These are phyloP conservation scores for Stephania cephalantha DNA, from an alignment of 164 flowering plant genomes.

Conservation along the genomic window DNA sequence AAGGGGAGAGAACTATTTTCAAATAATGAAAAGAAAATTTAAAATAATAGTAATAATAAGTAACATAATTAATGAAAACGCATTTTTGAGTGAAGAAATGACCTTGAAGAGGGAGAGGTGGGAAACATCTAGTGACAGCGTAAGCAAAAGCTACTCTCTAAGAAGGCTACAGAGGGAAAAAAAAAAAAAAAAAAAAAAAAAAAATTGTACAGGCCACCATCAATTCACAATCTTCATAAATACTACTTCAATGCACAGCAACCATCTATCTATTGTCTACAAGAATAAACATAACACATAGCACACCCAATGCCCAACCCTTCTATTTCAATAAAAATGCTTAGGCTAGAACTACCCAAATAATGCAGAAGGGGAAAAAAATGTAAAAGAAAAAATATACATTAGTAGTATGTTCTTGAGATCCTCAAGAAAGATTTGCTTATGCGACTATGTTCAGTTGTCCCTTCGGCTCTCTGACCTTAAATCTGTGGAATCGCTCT, in stretches of 20 bases:
- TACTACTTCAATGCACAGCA: conserved; percentile 12
- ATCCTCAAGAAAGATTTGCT: conserved; percentile 5
- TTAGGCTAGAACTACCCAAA: conserved; percentile 15
- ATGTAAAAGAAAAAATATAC: conserved; percentile 18
- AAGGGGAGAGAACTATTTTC: too few relatives aligned
- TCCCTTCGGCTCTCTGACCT: conserved; percentile 46
- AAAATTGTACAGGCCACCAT: conserved; percentile 20
- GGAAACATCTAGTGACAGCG: background rate
- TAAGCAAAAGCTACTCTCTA: background rate
- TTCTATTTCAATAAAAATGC: background rate
- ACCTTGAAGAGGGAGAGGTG: background rate
- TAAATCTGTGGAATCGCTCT: conserved; percentile 57
- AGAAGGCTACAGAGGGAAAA: background rate
- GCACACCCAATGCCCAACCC: background rate
- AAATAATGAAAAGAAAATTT: too few relatives aligned
- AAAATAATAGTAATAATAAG: background rate
- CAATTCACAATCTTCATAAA: background rate
- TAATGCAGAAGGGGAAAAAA: conserved; percentile 24
- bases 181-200: conserved; percentile 7
- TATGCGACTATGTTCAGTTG: conserved; percentile 16
- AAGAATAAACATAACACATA: conserved; percentile 6
- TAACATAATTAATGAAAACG: background rate
- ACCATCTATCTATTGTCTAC: conserved; percentile 16
- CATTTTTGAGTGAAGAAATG: background rate
- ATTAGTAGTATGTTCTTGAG: conserved; percentile 5